A percentile compares a stretch with the other conserved stretches of the same genome.
Evolutionary conservation across 495 filamentous ascomycete genomes (phyloP).

Genomic region (Talaromyces liani): DNA sequence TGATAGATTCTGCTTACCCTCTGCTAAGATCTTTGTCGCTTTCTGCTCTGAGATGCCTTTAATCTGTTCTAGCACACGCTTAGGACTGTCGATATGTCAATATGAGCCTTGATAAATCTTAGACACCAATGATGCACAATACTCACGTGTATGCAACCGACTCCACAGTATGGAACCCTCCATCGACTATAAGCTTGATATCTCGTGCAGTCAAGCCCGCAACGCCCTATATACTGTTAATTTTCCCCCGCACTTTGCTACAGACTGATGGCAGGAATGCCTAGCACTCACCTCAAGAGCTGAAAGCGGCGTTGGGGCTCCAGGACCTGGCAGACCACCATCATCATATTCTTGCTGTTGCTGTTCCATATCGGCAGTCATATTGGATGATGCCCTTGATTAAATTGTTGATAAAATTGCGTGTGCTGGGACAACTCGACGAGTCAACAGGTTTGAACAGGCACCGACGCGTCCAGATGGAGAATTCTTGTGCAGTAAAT

Average conservation of each 20-base stretch:
- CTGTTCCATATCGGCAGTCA: slow-evolving; percentile 50
- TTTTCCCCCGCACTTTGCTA: too few relatives aligned
- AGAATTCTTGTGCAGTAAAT: neutral
- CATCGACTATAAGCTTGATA: slow-evolving; percentile 86
- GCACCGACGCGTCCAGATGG: neutral
- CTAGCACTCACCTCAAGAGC: slow-evolving; percentile 68
- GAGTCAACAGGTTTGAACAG: neutral
- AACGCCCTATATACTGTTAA: slow-evolving; percentile 33
- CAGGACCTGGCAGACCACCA: slow-evolving; percentile 64
- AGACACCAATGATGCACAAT: neutral
- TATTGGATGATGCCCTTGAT: slow-evolving; percentile 18
- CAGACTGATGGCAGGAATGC: too few relatives aligned
- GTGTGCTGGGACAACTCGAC: neutral
- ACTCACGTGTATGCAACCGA: slow-evolving; percentile 83
- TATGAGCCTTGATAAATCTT: neutral
- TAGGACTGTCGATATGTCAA: slow-evolving; percentile 46
- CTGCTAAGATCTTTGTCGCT: slow-evolving; percentile 83
- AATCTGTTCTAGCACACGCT: slow-evolving; percentile 79
- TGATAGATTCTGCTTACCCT: slow-evolving; percentile 48
- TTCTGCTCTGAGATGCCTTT: slow-evolving; percentile 98
- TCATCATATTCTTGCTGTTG: slow-evolving; percentile 56
- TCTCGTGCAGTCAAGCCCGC: slow-evolving; percentile 87
- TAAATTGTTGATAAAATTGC: neutral
- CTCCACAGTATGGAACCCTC: slow-evolving; percentile 91
- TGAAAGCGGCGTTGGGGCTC: slow-evolving; percentile 85